Percentiles rank a stretch among this genome's conserved stretches.
phyloP scores from a whole-genome alignment of 2,329 filamentous ascomycete species.

The Scedosporium apiospermum region DNA sequence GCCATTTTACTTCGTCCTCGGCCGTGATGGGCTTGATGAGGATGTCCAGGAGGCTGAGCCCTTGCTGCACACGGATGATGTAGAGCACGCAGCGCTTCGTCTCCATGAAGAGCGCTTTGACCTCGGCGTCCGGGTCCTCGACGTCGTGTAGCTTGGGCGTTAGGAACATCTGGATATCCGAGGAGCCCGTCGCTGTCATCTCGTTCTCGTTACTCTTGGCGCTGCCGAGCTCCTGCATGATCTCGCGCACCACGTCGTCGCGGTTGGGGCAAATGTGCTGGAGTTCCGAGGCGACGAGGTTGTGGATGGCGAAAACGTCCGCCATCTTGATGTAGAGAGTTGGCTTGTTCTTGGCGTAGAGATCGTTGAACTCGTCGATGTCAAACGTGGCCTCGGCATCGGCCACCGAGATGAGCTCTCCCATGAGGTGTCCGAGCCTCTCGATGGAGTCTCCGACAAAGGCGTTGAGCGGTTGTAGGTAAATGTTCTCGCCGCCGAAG shows the following conservation, averaged over 20 bases:
- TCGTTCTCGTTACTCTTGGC: constrained; percentile 96
- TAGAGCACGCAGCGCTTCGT: constrained; percentile 96
- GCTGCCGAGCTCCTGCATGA: constrained; percentile 87
- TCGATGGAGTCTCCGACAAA: constrained; percentile 82
- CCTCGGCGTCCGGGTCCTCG: constrained; percentile 84
- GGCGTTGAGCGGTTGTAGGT: constrained; percentile 87
- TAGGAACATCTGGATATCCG: constrained; percentile 84
- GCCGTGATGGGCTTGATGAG: constrained; percentile 78
- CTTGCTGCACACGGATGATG: constrained; percentile 93
- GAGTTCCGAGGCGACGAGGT: constrained; percentile 72
- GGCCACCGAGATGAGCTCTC: constrained; percentile 69
- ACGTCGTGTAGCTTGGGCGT: constrained; percentile 83
- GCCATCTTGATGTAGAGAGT: constrained; percentile 99
- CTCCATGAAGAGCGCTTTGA: constrained; percentile 94
- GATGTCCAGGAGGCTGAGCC: constrained; percentile 87
- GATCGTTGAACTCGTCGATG: constrained; percentile 97
- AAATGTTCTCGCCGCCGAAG: constrained; percentile 91
- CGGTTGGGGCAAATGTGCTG: constrained; percentile 67
- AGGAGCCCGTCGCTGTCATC: constrained; percentile 67
- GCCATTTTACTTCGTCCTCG: constrained; percentile 89
- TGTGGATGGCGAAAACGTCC: constrained; percentile 94
- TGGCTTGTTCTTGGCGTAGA: constrained; percentile 92
- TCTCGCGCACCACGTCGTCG: constrained; percentile 83
- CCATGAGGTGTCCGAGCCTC: constrained; percentile 66
- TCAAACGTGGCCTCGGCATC: constrained; percentile 89